These are phyloP conservation scores for Fusarium albosuccineum DNA, from an alignment of 2,329 filamentous ascomycete genomes.

Conservation along the genomic window DNA sequence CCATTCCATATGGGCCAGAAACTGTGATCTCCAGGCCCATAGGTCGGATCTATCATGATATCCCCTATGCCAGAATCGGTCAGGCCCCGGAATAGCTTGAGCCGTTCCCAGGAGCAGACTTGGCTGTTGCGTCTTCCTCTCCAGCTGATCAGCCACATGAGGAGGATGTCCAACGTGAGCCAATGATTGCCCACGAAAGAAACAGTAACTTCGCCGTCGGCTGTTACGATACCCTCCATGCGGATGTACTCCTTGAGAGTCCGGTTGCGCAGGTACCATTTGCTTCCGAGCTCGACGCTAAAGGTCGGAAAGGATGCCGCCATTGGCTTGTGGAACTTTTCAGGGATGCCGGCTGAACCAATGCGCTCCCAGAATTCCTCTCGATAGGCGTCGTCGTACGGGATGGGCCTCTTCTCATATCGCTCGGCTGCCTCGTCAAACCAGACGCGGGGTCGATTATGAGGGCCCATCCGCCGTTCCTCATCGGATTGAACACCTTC, in stretches of 20 bases:
- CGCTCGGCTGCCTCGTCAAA: not conserved
- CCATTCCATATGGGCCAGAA: conserved; percentile 17
- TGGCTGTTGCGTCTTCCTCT: not conserved
- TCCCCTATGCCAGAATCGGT: not conserved
- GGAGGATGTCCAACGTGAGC: conserved; percentile 23
- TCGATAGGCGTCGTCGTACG: not conserved
- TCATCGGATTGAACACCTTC: not conserved
- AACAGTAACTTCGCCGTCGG: not conserved
- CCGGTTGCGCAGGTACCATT: conserved; percentile 25
- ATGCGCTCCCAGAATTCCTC: not conserved
- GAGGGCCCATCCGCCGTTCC: not conserved
- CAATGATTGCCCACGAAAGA: not conserved
- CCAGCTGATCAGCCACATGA: conserved; percentile 30
- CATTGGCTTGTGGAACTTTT: not conserved
- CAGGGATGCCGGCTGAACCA: not conserved
- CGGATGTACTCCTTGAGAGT: conserved; percentile 18
- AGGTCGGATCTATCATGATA: not conserved
- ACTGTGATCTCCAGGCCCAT: not conserved
- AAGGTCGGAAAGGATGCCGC: conserved; percentile 1
- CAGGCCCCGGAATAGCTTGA: not conserved
- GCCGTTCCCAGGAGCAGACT: conserved; percentile 6
- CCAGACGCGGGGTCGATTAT: not conserved
- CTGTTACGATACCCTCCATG: conserved; percentile 12
- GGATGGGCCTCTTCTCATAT: not conserved
- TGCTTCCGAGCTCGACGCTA: not conserved